Evolutionary conservation across 371 early-diverging fungal genomes (phyloP), one percentile per base, ranked within the genome.

Genomic region (Blastocladiella emersonii): DNA sequence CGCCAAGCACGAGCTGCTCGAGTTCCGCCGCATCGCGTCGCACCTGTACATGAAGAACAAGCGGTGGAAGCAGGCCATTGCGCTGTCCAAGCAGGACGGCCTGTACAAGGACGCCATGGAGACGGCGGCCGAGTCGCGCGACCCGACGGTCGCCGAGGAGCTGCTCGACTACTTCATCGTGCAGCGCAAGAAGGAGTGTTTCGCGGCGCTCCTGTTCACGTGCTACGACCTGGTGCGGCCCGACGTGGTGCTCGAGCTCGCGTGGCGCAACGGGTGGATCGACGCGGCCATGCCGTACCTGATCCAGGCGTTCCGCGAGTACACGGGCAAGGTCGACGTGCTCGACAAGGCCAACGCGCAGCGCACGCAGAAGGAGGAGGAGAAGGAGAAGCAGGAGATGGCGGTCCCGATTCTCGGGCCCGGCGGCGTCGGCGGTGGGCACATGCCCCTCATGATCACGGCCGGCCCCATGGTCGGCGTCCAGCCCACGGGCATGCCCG

Each of bases 51-150:
- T 85, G 81, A 84, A 78, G 66, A 94, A 92, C 83, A 88, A 89
- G 73, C 86, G 92, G 66, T 98, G 95, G 94, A 82, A 85, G 72
- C 91, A 95, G 74, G 92, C 95, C 7, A 86, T 98, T 72, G 82
- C 85, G 21, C 78, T 98, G 62, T 95, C 93, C 35, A 95, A 95
- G 80, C 86, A 92, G 76, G 96, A 98, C 71, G 80, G 87, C 61
- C 81, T 95, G 44, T 96, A 86, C 82, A 92, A 90, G 80, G 98
- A 98, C 71, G 94, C 95, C 3, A 95, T 97, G 88, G 92, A 93
- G 59, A 93, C 97, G 1, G 98, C 95, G 21, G 87, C 89, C 8
- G 89, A 86, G 66, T 92, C 93, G 8, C 81, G 79, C 55, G 90
- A 86, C 63, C 75, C 82, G 13, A 90, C 92, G 55, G 81, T 92